Percentiles rank a stretch among this genome's conserved stretches.
These are phyloP conservation scores for Solanum hybrid DNA, from an alignment of 305 asterid genomes.

Conservation along the genomic window DNA sequence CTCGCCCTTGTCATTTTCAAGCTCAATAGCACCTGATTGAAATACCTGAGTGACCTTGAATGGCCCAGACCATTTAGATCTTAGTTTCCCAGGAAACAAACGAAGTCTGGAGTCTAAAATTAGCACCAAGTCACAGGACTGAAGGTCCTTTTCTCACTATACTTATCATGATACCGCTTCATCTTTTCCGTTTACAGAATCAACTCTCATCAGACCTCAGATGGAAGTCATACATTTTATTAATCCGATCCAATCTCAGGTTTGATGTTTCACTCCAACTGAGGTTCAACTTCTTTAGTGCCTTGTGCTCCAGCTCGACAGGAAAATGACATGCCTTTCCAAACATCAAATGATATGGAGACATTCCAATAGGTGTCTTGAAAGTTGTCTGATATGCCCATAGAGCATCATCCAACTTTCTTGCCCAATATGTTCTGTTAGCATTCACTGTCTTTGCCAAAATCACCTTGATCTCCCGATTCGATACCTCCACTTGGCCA, in stretches of 20 bases:
- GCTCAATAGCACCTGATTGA: too few species aligned
- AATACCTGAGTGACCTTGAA: too few species aligned
- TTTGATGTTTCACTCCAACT: neutral
- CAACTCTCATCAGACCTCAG: neutral
- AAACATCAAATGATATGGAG: neutral
- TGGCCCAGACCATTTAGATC: too few species aligned
- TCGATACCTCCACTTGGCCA: neutral
- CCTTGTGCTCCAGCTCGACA: too few species aligned
- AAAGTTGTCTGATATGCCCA: too few species aligned
- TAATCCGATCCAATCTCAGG: neutral
- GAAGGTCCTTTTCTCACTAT: neutral
- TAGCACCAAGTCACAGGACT: neutral
- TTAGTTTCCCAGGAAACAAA: neutral
- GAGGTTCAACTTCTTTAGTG: too few species aligned
- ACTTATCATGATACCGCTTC: neutral
- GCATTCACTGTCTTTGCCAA: neutral
- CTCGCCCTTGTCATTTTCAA: too few species aligned
- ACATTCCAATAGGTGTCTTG: neutral
- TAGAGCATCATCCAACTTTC: neutral
- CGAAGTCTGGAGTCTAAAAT: neutral
- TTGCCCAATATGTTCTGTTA: neutral
- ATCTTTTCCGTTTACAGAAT: neutral
- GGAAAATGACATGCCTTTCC: neutral
- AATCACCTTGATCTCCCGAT: neutral
- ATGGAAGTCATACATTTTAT: neutral